These are phyloP conservation scores for Eucalyptus cloeziana DNA, from an alignment of 345 rosid genomes.

Conservation along the genomic window DNA sequence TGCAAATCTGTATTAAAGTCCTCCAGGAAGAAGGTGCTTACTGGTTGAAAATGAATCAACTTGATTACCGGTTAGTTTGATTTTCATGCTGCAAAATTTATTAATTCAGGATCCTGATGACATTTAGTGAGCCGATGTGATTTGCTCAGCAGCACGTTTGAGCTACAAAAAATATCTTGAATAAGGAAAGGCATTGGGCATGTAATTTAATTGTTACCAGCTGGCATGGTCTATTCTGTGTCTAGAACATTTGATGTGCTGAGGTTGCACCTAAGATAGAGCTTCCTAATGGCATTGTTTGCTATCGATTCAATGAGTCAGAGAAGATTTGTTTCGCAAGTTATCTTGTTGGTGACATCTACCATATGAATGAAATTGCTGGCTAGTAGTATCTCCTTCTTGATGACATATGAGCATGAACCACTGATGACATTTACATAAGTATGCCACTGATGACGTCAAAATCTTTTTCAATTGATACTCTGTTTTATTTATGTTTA, in stretches of 20 bases:
- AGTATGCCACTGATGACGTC: not conserved
- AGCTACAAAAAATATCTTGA: not conserved
- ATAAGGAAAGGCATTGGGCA: not conserved
- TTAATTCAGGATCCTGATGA: not conserved
- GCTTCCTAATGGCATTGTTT: not conserved
- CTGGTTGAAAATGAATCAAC: not conserved
- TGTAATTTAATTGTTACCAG: not conserved
- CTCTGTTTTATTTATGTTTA: not conserved
- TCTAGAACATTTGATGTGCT: not conserved
- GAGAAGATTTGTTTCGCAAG: not conserved
- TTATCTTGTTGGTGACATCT: not conserved
- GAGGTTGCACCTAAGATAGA: not conserved
- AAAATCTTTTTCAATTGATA: not conserved
- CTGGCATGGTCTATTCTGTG: not conserved
- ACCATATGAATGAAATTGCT: not conserved
- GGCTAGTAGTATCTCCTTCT: not conserved
- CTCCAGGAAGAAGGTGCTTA: not conserved
- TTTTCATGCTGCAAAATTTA: not conserved
- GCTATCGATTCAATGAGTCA: not conserved
- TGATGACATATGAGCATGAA: not conserved
- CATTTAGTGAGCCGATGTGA: not conserved
- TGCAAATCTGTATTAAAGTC: not conserved
- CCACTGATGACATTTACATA: not conserved
- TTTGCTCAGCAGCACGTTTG: not conserved
- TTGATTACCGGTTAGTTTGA: not conserved